These are phyloP conservation scores for Cladobotryum mycophilum DNA, from an alignment of 2,329 filamentous ascomycete species.

Conservation along the genomic window DNA sequence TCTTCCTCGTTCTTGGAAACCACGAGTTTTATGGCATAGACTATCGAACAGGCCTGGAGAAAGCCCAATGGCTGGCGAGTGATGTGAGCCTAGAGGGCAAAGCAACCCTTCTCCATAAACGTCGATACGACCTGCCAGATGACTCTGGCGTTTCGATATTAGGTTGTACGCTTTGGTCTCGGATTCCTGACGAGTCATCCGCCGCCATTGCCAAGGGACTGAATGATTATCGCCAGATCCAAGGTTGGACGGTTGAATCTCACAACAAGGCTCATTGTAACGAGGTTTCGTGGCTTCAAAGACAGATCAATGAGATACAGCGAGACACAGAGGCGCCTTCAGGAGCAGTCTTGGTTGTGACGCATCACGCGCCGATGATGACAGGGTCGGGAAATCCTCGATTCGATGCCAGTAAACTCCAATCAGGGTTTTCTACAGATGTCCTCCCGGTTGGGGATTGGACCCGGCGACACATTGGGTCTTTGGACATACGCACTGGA, in stretches of 20 bases:
- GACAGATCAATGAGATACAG: conserved; percentile 17
- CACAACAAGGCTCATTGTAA: conserved; percentile 43
- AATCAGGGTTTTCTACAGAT: conserved; percentile 48
- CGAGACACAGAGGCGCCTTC: background rate
- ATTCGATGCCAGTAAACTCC: conserved; percentile 40
- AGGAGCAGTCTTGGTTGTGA: conserved; percentile 40
- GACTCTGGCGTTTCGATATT: conserved; percentile 42
- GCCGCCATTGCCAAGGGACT: conserved; percentile 37
- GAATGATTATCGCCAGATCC: conserved; percentile 48
- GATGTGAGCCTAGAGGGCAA: conserved; percentile 33
- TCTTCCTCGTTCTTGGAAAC: conserved; percentile 47
- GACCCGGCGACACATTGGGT: conserved; percentile 34
- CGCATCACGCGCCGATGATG: conserved; percentile 52
- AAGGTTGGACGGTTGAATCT: conserved; percentile 41
- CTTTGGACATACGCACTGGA: conserved; percentile 45
- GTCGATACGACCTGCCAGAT: conserved; percentile 30
- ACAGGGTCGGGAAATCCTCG: conserved; percentile 42
- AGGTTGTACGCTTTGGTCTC: conserved; percentile 54
- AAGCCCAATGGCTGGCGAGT: conserved; percentile 30
- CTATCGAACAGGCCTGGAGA: conserved; percentile 30
- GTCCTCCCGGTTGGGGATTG: conserved; percentile 24
- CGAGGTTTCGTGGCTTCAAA: conserved; percentile 46
- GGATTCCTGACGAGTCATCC: conserved; percentile 33
- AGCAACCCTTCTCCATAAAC: conserved; percentile 40
- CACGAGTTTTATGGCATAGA: conserved; percentile 47